Evolutionary conservation across 805 yeast genomes (phyloP), one percentile per base, ranked within the genome.

Genomic region (Hanseniaspora occidentalis): DNA sequence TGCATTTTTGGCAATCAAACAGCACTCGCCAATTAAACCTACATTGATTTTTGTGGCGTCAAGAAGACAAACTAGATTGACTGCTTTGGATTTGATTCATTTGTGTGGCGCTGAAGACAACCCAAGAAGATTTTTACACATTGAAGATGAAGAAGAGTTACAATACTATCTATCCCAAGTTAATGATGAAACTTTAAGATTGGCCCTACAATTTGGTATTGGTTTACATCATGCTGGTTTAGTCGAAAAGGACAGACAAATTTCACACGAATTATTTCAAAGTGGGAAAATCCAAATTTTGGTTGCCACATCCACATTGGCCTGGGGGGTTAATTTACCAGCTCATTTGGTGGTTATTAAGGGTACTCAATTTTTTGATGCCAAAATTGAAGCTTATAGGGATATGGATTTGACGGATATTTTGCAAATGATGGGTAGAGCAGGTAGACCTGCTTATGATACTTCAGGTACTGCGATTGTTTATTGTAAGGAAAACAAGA

Each of bases 321-420:
- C 99, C 0, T 92, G 99, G 99, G 99, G 99, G 72, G 97, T 92
- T 21, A 92, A 92, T 55, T 67, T 94, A 45, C 99, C 99, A 2
- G 98, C 98, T 3, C 96, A 96, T 2, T 92, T 86, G n/a, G 99
- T 92, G 16, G 82, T 92, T 46, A 78, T 92, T 25, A 92, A 92
- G 52, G 99, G 99, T 3, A 92, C 99, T 0, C 96, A 92, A 56
- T 85, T 92, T 3, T 92, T 86, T 56, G 95, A 92, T 56, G 73
- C 96, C 0, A 84, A 88, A 54, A 80, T 80, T 33, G 96, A 96
- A 67, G 97, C 97, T 0, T 84, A 79, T 53, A 78, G 81, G 11
- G 99, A 92, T 55, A 69, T 92, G 47, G 97, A 96, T 6, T 81
- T 92, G 18, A 82, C 95, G 0, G 99, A 92, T 64, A 95, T 92